These are phyloP conservation scores for Globisporangium paroecandrum DNA, from an alignment of 352 stramenopile species.

Conservation along the genomic window DNA sequence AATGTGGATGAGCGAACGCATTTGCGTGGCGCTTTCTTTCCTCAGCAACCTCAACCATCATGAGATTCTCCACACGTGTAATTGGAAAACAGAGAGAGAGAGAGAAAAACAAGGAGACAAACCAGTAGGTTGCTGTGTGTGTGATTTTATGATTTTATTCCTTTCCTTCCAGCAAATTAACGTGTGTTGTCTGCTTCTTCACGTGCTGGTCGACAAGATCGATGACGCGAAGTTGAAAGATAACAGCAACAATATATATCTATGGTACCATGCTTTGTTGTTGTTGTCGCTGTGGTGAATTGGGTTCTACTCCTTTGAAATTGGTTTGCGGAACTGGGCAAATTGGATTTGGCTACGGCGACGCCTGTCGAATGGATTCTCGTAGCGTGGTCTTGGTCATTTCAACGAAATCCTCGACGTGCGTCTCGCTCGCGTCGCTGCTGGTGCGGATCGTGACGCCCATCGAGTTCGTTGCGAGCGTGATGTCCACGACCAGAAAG, in stretches of 20 bases:
- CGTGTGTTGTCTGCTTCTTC: not conserved
- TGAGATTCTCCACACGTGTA: not conserved
- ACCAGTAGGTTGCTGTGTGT: conserved; percentile 2
- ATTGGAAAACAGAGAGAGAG: not conserved
- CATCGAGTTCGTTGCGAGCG: conserved; percentile 31
- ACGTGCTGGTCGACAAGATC: not conserved
- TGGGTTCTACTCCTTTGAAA: not conserved
- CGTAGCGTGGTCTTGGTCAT: conserved; percentile 23
- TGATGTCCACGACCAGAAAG: conserved; percentile 50
- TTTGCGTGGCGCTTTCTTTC: not conserved
- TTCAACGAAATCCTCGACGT: conserved; percentile 45
- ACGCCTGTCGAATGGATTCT: conserved; percentile 16
- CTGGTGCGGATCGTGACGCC: conserved; percentile 44
- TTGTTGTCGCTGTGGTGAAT: not conserved
- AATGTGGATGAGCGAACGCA: not conserved
- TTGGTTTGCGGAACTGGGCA: not conserved
- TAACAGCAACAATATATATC: conserved; percentile 11
- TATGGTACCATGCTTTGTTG: conserved; percentile 2
- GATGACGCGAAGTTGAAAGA: not conserved
- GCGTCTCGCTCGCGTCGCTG: conserved; percentile 38
- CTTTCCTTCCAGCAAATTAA: not conserved
- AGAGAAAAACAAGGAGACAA: not conserved
- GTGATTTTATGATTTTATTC: conserved; percentile 13
- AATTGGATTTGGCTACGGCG: not conserved
- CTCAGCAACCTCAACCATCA: not conserved